Base-by-base conservation (phyloP, 495 filamentous ascomycete species). In the Cercophora scortea region DNA sequence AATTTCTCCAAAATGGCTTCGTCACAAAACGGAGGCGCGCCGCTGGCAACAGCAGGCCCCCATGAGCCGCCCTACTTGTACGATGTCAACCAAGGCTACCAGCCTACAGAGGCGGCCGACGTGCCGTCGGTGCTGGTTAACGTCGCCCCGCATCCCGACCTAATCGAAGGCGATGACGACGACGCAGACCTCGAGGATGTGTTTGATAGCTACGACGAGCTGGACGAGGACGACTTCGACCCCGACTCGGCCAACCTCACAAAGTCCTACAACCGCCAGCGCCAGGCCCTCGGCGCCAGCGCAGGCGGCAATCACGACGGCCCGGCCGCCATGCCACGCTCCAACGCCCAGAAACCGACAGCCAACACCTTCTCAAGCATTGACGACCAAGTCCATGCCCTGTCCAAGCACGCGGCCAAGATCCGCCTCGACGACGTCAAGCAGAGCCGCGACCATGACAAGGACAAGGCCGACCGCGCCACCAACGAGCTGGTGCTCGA, bases 401-500 rank as follows among this genome's bases (percentile, higher is more conserved):
- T 98, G 13, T 84, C 90, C 18, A 85, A 83, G 53, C 90, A 96
- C 71, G 90, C 93, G 0, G 81, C 71, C n/a, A 93, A 95, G 73
- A 88, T 98, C 54, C 85, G 84, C 57, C 79, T 97, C 11, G 84
- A 92, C 64, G 80, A 85, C 62, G 74, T 75, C 45, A 80, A 78
- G 42, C 79, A 79, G 39, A 70, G 71, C 16, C 68, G 69, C 51
- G 70, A 60, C n/a, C 64, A 71, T 16, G 74, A 74, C 13, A 81
- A 84, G 61, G 93, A 98, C 69, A 92, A 89, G 71, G 83, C 86
- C 53, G 91, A 97, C 63, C 83, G 93, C 49, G 93, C 93, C 47
- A 98, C 93, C 4, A 88, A 77, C 55, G 93, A 97, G 65, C 87
- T 95, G 63, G 93, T 97, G 34, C 73, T 98, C 55, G 93, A 98